These are phyloP conservation scores for Mortierella sp. DNA, from an alignment of 371 early-diverging fungal genomes.

Conservation along the genomic window DNA sequence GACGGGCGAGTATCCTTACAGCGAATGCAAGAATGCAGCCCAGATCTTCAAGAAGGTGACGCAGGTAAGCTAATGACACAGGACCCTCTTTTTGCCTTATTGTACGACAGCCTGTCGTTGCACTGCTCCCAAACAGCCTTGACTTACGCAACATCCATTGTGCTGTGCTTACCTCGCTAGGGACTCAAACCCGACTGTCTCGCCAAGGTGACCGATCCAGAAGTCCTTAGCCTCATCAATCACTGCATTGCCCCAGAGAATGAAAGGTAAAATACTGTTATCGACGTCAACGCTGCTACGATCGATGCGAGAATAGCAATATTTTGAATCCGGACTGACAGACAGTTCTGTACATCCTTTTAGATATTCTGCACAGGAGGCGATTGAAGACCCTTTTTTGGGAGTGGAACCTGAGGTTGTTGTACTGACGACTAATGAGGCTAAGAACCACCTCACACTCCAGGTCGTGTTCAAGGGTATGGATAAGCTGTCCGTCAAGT, in stretches of 20 bases:
- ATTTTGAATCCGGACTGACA: background rate
- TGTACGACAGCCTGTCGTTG: background rate
- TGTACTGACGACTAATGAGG: constrained; percentile 71
- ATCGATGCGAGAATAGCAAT: background rate
- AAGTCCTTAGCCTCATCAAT: constrained; percentile 83
- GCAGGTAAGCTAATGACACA: constrained; percentile 55
- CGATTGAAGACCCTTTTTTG: constrained; percentile 86
- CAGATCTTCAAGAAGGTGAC: constrained; percentile 90
- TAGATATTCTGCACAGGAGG: constrained; percentile 81
- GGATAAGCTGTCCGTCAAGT: constrained; percentile 87
- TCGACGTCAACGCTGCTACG: background rate
- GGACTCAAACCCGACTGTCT: constrained; percentile 89
- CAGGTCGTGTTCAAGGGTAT: constrained; percentile 88
- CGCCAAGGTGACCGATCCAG: constrained; percentile 73
- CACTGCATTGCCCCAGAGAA: constrained; percentile 80
- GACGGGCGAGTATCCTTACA: constrained; percentile 92
- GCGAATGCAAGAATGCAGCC: constrained; percentile 89
- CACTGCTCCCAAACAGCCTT: too few species aligned
- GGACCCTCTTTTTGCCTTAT: background rate
- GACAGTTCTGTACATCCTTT: background rate
- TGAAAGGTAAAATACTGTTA: constrained; percentile 64
- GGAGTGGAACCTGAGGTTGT: constrained; percentile 85
- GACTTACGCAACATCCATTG: constrained; percentile 1
- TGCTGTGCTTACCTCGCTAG: constrained; percentile 39
- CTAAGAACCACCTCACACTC: constrained; percentile 75